These are phyloP conservation scores for Gossypium arboreum DNA, from an alignment of 345 rosid genomes.

Conservation along the genomic window DNA sequence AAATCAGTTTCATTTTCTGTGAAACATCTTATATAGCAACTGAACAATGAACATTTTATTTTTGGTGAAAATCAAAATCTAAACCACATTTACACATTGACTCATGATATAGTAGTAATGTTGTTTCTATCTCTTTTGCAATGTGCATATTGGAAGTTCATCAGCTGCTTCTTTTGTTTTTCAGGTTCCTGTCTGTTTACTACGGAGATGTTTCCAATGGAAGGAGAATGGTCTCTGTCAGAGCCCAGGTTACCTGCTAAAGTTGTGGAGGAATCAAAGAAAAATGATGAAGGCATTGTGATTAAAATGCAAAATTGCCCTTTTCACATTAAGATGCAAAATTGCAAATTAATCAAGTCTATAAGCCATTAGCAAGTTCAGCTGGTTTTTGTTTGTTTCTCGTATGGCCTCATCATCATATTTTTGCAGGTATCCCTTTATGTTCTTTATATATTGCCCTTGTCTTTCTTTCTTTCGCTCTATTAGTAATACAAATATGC, in stretches of 20 bases:
- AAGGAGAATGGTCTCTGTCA: constrained; percentile 50
- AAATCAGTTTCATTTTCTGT: too few species aligned
- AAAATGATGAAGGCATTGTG: constrained; percentile 70
- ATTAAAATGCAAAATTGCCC: constrained; percentile 36
- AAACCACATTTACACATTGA: constrained; percentile 21
- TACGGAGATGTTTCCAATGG: constrained; percentile 41
- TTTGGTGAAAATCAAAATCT: too few species aligned
- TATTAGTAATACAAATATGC: background rate
- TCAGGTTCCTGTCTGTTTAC: constrained; percentile 46
- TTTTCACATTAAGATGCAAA: too few species aligned
- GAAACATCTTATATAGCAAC: too few species aligned
- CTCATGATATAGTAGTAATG: constrained; percentile 38
- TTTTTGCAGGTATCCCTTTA: constrained; percentile 71
- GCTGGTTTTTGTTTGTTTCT: background rate
- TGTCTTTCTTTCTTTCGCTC: background rate
- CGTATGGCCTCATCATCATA: background rate
- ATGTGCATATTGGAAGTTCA: background rate
- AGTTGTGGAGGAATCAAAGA: constrained; percentile 74
- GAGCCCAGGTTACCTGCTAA: constrained; percentile 89
- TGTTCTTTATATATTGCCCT: background rate
- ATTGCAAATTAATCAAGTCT: constrained; percentile 23
- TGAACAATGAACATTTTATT: too few species aligned
- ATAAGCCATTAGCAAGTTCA: background rate
- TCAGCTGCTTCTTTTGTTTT: background rate
- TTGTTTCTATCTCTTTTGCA: too few species aligned